Conservation (phyloP, 768 basidiomycete genomes). For the Amylocystis lapponica region DNA sequence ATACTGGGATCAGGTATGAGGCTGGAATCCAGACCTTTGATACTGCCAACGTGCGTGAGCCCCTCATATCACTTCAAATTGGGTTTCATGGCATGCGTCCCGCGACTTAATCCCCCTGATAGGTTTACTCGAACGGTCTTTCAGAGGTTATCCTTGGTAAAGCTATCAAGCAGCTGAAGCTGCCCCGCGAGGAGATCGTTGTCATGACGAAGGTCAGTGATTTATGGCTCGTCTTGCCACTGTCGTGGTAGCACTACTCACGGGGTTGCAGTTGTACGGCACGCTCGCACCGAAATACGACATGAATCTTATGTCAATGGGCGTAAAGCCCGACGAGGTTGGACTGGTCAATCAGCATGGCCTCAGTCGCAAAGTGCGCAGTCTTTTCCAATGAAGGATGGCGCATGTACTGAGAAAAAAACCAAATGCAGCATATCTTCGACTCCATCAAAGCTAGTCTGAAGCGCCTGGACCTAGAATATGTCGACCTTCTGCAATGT, state of each 20-base stretch:
- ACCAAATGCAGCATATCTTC: constrained; percentile 78
- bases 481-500: constrained; percentile 37
- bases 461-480: constrained; percentile 64
- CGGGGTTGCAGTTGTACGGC: constrained; percentile 10
- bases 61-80: not conserved
- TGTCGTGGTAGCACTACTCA: not conserved
- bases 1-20: constrained; percentile 21
- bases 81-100: not conserved
- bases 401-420: not conserved
- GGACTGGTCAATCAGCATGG: constrained; percentile 35
- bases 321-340: constrained; percentile 9
- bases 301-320: constrained; percentile 1
- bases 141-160: constrained; percentile 42
- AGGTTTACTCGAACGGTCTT: constrained; percentile 35
- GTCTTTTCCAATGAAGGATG: not conserved
- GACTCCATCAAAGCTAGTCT: constrained; percentile 59
- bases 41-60: constrained; percentile 16
- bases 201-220: constrained; percentile 39
- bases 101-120: not conserved
- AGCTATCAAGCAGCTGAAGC: constrained; percentile 35
- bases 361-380: constrained; percentile 33
- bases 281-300: constrained; percentile 2
- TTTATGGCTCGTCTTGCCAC: not conserved
- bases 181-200: constrained; percentile 42
- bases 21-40: constrained; percentile 32